A percentile compares a stretch with the other conserved stretches of the same genome.
These are phyloP conservation scores for Diplosphaera chodatii DNA, from an alignment of 139 green algal species.

Conservation along the genomic window DNA sequence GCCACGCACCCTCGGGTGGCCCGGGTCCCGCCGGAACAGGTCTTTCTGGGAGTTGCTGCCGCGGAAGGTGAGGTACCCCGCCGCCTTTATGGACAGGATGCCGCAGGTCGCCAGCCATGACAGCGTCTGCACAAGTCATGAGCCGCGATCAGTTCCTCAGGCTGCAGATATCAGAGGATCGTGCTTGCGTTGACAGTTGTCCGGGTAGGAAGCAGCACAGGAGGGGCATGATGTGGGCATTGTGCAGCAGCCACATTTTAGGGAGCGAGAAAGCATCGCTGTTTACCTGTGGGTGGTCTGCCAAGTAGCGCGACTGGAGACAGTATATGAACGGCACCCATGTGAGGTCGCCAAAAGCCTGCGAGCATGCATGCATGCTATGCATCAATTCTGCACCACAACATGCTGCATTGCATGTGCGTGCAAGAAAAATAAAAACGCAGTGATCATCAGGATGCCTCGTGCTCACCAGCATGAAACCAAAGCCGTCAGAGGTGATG, in stretches of 20 bases:
- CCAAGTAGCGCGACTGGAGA: slow-evolving; percentile 73
- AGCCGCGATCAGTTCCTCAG: too few relatives aligned
- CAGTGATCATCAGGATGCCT: too few relatives aligned
- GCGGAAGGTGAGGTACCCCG: slow-evolving; percentile 90
- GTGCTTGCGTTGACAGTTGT: too few relatives aligned
- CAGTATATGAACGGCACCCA: slow-evolving; percentile 98
- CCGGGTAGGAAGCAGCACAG: too few relatives aligned
- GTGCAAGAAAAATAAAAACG: too few relatives aligned
- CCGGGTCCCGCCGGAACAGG: slow-evolving; percentile 68
- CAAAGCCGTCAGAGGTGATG: slow-evolving; percentile 97
- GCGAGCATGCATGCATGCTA: too few relatives aligned
- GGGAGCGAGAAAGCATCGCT: too few relatives aligned
- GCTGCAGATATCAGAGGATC: too few relatives aligned
- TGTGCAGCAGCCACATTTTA: too few relatives aligned
- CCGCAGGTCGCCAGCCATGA: slow-evolving; percentile 18
- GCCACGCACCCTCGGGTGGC: slow-evolving; percentile 54
- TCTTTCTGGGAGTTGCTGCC: slow-evolving; percentile 95
- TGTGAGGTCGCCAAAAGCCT: slow-evolving; percentile 87
- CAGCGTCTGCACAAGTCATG: slow-evolving; percentile 31
- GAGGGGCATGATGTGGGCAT: not conserved
- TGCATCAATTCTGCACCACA: too few relatives aligned
- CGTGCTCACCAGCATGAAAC: slow-evolving; percentile 88
- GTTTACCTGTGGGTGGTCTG: slow-evolving; percentile 50
- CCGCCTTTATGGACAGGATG: slow-evolving; percentile 64
- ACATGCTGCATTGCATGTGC: too few relatives aligned